Conservation (phyloP, 78 protist genomes). For the Trichosphaerium sp. region DNA sequence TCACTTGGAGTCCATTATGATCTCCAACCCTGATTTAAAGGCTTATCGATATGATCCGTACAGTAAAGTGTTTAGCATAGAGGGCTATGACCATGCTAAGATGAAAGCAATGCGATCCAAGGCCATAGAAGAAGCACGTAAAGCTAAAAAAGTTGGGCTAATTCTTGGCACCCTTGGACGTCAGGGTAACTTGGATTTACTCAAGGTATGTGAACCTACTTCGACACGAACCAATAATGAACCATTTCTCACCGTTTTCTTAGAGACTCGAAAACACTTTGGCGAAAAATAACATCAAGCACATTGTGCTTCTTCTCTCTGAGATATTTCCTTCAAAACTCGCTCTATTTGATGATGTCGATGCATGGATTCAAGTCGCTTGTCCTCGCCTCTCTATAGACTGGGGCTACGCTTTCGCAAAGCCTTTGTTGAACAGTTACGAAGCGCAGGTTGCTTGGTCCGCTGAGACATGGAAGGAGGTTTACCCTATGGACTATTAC, state of each 20-base stretch:
- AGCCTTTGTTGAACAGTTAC: constrained; percentile 82
- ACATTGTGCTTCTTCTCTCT: constrained; percentile 29
- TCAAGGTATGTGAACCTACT: constrained; percentile 19
- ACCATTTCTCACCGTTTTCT: not conserved
- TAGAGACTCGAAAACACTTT: constrained; percentile 33
- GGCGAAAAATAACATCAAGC: constrained; percentile 5
- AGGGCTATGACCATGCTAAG: constrained; percentile 55
- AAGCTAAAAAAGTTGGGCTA: constrained; percentile 27
- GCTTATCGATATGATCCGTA: constrained; percentile 87
- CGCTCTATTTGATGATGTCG: constrained; percentile 58
- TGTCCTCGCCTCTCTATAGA: constrained; percentile 97
- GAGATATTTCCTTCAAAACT: constrained; percentile 84
- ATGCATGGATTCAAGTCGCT: constrained; percentile 85
- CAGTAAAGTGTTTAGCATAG: constrained; percentile 49
- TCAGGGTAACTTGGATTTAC: constrained; percentile 77
- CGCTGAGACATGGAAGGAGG: constrained; percentile 46
- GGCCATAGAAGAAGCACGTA: constrained; percentile 35
- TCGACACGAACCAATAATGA: not conserved
- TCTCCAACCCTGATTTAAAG: constrained; percentile 80
- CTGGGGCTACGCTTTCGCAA: constrained; percentile 91
- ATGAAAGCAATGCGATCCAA: constrained; percentile 48
- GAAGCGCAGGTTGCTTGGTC: constrained; percentile 82
- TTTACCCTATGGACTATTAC: constrained; percentile 91
- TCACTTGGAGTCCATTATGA: constrained; percentile 93
- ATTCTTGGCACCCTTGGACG: constrained; percentile 91